These are phyloP conservation scores for Thermomucor indicae-seudaticae DNA, from an alignment of 371 early-diverging fungal genomes.

Conservation along the genomic window DNA sequence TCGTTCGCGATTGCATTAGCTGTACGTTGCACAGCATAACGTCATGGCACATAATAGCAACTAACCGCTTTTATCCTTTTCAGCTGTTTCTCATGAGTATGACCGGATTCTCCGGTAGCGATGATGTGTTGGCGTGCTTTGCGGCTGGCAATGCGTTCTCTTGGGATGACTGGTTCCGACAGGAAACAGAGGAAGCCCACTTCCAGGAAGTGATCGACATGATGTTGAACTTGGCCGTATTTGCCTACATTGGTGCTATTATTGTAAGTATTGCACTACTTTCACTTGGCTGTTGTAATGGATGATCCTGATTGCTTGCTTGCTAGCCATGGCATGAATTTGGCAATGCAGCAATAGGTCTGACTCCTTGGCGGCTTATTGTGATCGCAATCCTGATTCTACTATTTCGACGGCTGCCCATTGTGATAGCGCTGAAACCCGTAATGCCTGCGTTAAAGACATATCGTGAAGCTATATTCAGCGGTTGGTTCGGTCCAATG, in stretches of 20 bases:
- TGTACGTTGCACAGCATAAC: slow-evolving; percentile 30
- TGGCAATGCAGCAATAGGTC: slow-evolving; percentile 40
- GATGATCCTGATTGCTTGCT: background rate
- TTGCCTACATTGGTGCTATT: slow-evolving; percentile 88
- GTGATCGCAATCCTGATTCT: slow-evolving; percentile 71
- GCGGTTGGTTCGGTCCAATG: slow-evolving; percentile 98
- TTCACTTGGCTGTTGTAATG: background rate
- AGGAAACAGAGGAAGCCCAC: slow-evolving; percentile 82
- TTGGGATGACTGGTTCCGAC: slow-evolving; percentile 89
- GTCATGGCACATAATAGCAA: background rate
- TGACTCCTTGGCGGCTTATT: slow-evolving; percentile 67
- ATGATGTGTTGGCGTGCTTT: slow-evolving; percentile 89
- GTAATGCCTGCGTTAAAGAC: slow-evolving; percentile 73
- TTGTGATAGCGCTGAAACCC: slow-evolving; percentile 61
- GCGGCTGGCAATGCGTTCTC: slow-evolving; percentile 87
- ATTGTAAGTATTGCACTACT: slow-evolving; percentile 42
- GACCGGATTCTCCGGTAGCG: slow-evolving; percentile 76
- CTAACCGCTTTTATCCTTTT: background rate
- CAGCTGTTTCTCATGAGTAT: slow-evolving; percentile 76
- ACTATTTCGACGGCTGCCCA: slow-evolving; percentile 80
- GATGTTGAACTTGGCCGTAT: slow-evolving; percentile 85
- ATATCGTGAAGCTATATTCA: slow-evolving; percentile 82
- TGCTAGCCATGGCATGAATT: slow-evolving; percentile 71
- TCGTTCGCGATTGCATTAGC: slow-evolving; percentile 89
- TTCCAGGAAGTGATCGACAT: slow-evolving; percentile 91